These are phyloP conservation scores for Lichtheimia corymbifera DNA, from an alignment of 371 early-diverging fungal genomes.

Conservation along the genomic window DNA sequence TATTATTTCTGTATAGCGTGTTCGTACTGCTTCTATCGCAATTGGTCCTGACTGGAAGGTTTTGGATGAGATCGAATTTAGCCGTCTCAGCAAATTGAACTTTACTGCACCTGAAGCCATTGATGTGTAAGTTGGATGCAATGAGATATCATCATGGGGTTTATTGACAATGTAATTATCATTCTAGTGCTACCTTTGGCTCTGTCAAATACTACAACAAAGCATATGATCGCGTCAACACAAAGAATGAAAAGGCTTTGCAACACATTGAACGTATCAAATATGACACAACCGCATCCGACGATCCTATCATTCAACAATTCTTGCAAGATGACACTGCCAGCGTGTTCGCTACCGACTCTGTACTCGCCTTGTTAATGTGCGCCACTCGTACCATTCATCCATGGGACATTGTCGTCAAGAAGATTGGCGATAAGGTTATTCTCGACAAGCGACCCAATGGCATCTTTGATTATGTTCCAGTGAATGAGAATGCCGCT, in stretches of 20 bases:
- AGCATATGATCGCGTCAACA: constrained; percentile 82
- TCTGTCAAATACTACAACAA: constrained; percentile 79
- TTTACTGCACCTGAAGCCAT: constrained; percentile 76
- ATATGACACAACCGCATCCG: constrained; percentile 79
- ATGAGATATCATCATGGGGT: background rate
- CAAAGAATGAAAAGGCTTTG: constrained; percentile 79
- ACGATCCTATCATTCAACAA: constrained; percentile 78
- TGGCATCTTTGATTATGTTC: constrained; percentile 72
- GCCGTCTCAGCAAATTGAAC: constrained; percentile 80
- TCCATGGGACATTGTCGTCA: constrained; percentile 96
- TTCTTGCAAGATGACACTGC: constrained; percentile 66
- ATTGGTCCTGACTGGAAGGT: constrained; percentile 91
- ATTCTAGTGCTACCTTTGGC: constrained; percentile 59
- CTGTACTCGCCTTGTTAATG: constrained; percentile 91
- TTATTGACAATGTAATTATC: background rate
- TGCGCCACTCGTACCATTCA: constrained; percentile 88
- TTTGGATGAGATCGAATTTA: constrained; percentile 93
- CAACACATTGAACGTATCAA: constrained; percentile 70
- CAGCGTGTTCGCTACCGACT: constrained; percentile 89
- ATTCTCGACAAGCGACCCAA: constrained; percentile 92
- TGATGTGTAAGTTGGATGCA: constrained; percentile 64
- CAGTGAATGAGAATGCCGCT: constrained; percentile 94
- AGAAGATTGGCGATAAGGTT: constrained; percentile 83
- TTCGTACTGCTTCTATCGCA: constrained; percentile 87
- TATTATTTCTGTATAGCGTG: constrained; percentile 50